Evolutionary conservation across 2,329 filamentous ascomycete genomes (phyloP).

Genomic region (Microascus cirrosus): DNA sequence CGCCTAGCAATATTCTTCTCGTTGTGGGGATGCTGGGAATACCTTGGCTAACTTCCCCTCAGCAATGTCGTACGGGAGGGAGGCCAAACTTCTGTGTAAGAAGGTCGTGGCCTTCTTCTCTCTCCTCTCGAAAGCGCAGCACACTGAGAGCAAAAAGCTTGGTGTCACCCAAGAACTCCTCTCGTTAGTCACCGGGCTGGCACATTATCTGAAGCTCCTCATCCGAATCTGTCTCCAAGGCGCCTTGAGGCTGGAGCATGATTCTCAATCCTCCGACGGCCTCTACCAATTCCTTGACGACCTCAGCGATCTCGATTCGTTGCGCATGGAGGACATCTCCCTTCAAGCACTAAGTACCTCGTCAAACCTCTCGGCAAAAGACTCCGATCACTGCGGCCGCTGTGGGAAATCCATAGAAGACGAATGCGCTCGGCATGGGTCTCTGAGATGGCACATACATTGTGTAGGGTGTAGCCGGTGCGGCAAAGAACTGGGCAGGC

Average conservation of each 20-base stretch:
- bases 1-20: not conserved
- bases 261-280: constrained; percentile 62
- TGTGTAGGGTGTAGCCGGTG: constrained; percentile 69
- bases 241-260: constrained; percentile 79
- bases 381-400: constrained; percentile 72
- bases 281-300: constrained; percentile 76
- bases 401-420: constrained; percentile 90
- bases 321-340: constrained; percentile 60
- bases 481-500: constrained; percentile 53
- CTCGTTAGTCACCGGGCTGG: constrained; percentile 90
- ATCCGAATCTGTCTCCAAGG: constrained; percentile 96
- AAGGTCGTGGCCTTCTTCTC: constrained; percentile 99
- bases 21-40: constrained; percentile 7
- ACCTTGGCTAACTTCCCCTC: constrained; percentile 6
- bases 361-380: constrained; percentile 56
- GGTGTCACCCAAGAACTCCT: constrained; percentile 96
- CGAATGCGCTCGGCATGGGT: constrained; percentile 68
- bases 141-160: constrained; percentile 77
- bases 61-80: constrained; percentile 84
- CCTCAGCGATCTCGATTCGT: constrained; percentile 68
- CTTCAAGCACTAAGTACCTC: constrained; percentile 56
- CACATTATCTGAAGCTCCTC: constrained; percentile 93
- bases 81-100: constrained; percentile 98
- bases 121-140: constrained; percentile 85
- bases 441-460: constrained; percentile 71